phyloP scores from a whole-genome alignment of 2,329 filamentous ascomycete genomes.

The Arthrobotrys pseudoclavata region DNA sequence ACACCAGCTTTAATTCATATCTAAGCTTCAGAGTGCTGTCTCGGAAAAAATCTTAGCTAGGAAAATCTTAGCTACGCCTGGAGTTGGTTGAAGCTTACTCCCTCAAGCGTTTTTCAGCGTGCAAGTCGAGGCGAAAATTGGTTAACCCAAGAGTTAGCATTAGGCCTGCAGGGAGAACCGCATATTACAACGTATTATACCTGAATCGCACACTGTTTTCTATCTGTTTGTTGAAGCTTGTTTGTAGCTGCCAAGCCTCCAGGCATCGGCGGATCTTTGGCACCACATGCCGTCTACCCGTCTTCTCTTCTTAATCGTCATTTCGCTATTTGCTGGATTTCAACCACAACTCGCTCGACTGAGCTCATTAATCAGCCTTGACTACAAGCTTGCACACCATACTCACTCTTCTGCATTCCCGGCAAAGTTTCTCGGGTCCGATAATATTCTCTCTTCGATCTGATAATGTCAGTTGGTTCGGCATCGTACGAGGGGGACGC shows the following conservation, averaged over 20 bases:
- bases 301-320: constrained; percentile 30
- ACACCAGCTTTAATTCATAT: constrained; percentile 17
- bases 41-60: constrained; percentile 52
- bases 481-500: constrained; percentile 23
- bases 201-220: constrained; percentile 35
- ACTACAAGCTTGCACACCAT: constrained; percentile 9
- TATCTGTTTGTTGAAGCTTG: constrained; percentile 50
- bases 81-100: constrained; percentile 35
- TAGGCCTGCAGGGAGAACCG: constrained; percentile 11
- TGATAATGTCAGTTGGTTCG: constrained; percentile 38
- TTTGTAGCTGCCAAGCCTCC: constrained; percentile 49
- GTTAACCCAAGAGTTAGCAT: constrained; percentile 1
- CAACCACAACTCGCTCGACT: constrained; percentile 25
- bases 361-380: constrained; percentile 38
- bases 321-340: constrained; percentile 26
- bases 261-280: constrained; percentile 36
- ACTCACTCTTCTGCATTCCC: constrained; percentile 19
- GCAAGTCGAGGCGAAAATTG: constrained; percentile 40
- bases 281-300: constrained; percentile 45
- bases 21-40: constrained; percentile 39
- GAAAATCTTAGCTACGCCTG: constrained; percentile 19
- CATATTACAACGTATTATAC: constrained; percentile 28
- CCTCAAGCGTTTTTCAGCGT: constrained; percentile 14
- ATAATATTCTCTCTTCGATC: constrained; percentile 11
- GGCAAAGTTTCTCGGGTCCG: constrained; percentile 22